Evolutionary conservation across 495 filamentous ascomycete species (phyloP), one percentile per base, ranked within the genome.

Genomic region (Oidiodendron maius): DNA sequence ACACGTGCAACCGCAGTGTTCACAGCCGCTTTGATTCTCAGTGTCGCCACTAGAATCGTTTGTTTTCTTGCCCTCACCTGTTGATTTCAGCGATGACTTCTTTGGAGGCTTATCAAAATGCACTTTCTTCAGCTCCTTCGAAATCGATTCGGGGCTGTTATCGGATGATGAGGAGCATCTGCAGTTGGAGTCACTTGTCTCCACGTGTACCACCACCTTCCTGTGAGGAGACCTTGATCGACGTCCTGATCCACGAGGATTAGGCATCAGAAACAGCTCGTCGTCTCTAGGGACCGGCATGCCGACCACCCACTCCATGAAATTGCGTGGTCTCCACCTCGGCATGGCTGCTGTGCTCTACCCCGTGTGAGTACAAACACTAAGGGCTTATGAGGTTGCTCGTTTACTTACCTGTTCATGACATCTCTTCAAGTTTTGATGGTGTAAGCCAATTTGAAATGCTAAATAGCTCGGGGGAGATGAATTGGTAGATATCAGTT

Each of bases 101-200:
- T 18, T 32, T 3, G n/a, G 20, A 1, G 26, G 12, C 13, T 44
- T 25, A 15, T 28, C 16, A 17, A 44, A 44, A 11, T 17, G 20
- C 11, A 44, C 41, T 16, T 44, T 26, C 41, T 44, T 44, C 3
- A 15, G 26, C 26, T 5, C 5, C 5, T 5, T 13, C 1, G 9
- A 38, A 40, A 4, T 16, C 16, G n/a, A n/a, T n/a, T n/a, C n/a
- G n/a, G 11, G 9, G 11, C 32, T 15, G 25, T 39, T 34, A 22
- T 40, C 42, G 10, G 40, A 45, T 15, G 35, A 46, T 11, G 10
- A 36, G 4, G 32, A 25, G 12, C 32, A n/a, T 4, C 30, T 16
- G 15, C 25, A 40, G 5, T 46, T 32, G 11, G 48, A 51, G 8
- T 51, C 49, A 5, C 38, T 43, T 18, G 48, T 50, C 17, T 50